phyloP scores from a whole-genome alignment of 2,329 filamentous ascomycete species.

The Chaetothyriales sp. region DNA sequence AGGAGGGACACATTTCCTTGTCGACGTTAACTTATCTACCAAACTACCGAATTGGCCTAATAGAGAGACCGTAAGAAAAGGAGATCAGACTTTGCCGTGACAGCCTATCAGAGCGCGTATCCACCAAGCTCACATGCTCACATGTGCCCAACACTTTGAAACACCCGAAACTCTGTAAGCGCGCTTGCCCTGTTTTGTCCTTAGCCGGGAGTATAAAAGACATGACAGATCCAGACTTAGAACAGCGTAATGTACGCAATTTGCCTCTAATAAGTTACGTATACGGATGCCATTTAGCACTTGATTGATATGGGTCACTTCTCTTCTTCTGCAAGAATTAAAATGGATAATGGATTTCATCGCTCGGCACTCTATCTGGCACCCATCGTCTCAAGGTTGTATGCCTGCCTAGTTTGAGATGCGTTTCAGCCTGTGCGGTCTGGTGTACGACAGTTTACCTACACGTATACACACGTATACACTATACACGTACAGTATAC shows the following conservation, averaged over 20 bases:
- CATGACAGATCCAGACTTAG: neutral
- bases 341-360: no score
- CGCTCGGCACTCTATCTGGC: no score
- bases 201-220: neutral
- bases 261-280: neutral
- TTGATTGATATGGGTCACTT: no score
- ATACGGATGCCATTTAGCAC: no score
- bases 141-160: neutral
- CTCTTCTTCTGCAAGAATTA: no score
- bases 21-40: neutral
- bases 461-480: no score
- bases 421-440: neutral
- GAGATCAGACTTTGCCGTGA: neutral
- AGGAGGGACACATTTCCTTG: neutral
- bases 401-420: neutral
- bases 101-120: neutral
- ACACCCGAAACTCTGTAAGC: neutral
- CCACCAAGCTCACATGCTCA: neutral
- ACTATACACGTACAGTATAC: no score
- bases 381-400: neutral
- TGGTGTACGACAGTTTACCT: neutral
- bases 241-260: neutral
- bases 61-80: neutral
- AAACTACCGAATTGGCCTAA: neutral
- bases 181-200: neutral